phyloP scores from a whole-genome alignment of 1,284 basidiomycete genomes.

The Microbotryomycetes sp. region DNA sequence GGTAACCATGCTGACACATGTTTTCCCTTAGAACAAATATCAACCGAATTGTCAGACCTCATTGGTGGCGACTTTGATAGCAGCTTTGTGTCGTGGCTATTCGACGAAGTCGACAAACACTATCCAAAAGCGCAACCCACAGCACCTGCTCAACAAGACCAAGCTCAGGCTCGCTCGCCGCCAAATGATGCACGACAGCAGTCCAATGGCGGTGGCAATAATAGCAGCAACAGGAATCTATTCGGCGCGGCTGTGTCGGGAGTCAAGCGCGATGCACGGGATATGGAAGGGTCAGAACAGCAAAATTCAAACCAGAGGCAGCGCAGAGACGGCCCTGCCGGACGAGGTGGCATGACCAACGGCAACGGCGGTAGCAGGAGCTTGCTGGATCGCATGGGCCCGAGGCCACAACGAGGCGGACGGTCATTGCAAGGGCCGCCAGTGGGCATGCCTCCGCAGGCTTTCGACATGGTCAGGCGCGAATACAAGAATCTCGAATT shows the following conservation, averaged over 20 bases:
- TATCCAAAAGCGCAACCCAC: slow-evolving; percentile 54
- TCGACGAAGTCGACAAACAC: slow-evolving; percentile 53
- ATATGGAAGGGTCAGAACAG: neutral
- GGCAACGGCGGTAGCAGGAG: slow-evolving; percentile 4
- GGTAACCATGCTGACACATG: neutral
- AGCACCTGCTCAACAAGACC: slow-evolving; percentile 43
- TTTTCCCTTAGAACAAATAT: slow-evolving; percentile 59
- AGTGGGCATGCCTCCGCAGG: slow-evolving; percentile 23
- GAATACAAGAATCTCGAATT: too few relatives aligned
- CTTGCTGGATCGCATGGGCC: slow-evolving; percentile 32
- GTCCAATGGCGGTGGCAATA: slow-evolving; percentile 36
- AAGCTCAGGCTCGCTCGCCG: slow-evolving; percentile 38
- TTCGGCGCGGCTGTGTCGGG: slow-evolving; percentile 33
- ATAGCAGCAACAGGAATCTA: slow-evolving; percentile 10
- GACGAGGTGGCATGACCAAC: neutral
- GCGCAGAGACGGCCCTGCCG: slow-evolving; percentile 12
- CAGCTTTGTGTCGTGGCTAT: slow-evolving; percentile 75
- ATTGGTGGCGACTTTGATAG: slow-evolving; percentile 48
- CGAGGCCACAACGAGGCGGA: slow-evolving; percentile 14
- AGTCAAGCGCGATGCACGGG: slow-evolving; percentile 30
- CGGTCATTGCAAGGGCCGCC: slow-evolving; percentile 7
- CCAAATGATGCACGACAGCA: slow-evolving; percentile 40
- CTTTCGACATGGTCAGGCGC: slow-evolving; percentile 26
- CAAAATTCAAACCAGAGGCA: slow-evolving; percentile 1
- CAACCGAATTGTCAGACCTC: slow-evolving; percentile 63